Conservation (phyloP, 148 eudicot species). For the Chenopodium suecicum region DNA sequence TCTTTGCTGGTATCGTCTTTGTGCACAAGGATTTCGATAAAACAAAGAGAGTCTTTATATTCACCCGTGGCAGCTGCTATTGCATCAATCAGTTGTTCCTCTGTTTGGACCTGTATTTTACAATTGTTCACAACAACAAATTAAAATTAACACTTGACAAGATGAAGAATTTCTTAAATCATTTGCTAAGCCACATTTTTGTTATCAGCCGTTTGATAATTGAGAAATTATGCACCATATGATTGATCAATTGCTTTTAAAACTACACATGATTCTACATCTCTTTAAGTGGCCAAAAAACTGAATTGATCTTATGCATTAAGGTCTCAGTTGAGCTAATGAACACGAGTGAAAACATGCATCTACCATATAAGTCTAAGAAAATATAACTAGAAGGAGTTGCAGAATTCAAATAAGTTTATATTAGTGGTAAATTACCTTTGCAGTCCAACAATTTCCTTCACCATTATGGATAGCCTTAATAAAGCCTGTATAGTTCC, state of each 20-base stretch:
- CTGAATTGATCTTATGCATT: too few relatives aligned
- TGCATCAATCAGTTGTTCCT: slow-evolving; percentile 64
- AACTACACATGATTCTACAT: neutral
- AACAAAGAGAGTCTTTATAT: slow-evolving; percentile 62
- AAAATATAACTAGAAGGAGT: too few relatives aligned
- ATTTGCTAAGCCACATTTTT: neutral
- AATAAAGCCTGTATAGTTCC: slow-evolving; percentile 71
- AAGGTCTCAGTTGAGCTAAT: neutral
- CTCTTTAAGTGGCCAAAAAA: too few relatives aligned
- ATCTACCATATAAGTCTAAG: neutral
- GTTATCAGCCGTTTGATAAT: neutral
- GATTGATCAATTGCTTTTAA: neutral
- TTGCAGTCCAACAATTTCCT: slow-evolving; percentile 76
- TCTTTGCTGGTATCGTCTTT: slow-evolving; percentile 83
- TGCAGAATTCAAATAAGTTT: neutral
- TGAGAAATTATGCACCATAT: neutral
- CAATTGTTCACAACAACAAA: neutral
- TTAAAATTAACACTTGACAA: neutral
- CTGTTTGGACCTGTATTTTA: slow-evolving; percentile 50
- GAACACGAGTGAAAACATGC: neutral
- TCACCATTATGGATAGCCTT: slow-evolving; percentile 65
- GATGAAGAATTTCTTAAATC: neutral
- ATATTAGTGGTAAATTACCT: slow-evolving; percentile 35
- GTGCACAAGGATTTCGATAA: slow-evolving; percentile 74
- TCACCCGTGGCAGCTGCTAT: slow-evolving; percentile 47